Evolutionary conservation across 768 basidiomycete genomes (phyloP).

Genomic region (Sporobolomyces phaffii): DNA sequence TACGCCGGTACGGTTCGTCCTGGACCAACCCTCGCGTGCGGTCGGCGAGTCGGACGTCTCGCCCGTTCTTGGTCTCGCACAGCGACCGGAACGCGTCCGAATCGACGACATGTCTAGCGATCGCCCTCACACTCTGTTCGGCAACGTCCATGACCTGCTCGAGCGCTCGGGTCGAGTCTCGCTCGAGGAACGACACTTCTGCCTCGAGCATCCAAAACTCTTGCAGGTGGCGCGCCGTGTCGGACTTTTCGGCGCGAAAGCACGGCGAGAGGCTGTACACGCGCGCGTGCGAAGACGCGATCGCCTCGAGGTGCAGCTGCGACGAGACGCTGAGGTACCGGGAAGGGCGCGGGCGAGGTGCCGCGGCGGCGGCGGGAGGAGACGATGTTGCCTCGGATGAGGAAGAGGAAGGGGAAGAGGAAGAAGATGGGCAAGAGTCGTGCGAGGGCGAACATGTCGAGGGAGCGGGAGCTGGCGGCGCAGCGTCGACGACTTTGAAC

Average conservation of each 20-base stretch:
- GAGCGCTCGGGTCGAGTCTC: constrained; percentile 43
- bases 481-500: constrained; percentile 56
- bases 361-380: too few species aligned
- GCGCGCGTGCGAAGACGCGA: constrained; percentile 68
- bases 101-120: constrained; percentile 39
- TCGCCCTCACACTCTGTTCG: constrained; percentile 54
- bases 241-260: constrained; percentile 85
- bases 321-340: constrained; percentile 88
- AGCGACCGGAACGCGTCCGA: constrained; percentile 19
- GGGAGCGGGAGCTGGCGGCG: background rate
- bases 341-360: constrained; percentile 43
- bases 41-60: background rate
- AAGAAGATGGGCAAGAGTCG: too few species aligned
- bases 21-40: constrained; percentile 1
- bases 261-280: constrained; percentile 89
- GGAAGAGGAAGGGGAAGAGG: background rate
- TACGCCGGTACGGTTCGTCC: constrained; percentile 57
- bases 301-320: constrained; percentile 88
- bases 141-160: constrained; percentile 56
- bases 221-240: constrained; percentile 83
- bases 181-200: constrained; percentile 64
- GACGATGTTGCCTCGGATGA: too few species aligned
- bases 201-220: constrained; percentile 99
- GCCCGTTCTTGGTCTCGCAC: constrained; percentile 11
- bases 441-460: too few species aligned